Conservation (phyloP, 2,329 filamentous ascomycete species). For the Fusarium sp. region DNA sequence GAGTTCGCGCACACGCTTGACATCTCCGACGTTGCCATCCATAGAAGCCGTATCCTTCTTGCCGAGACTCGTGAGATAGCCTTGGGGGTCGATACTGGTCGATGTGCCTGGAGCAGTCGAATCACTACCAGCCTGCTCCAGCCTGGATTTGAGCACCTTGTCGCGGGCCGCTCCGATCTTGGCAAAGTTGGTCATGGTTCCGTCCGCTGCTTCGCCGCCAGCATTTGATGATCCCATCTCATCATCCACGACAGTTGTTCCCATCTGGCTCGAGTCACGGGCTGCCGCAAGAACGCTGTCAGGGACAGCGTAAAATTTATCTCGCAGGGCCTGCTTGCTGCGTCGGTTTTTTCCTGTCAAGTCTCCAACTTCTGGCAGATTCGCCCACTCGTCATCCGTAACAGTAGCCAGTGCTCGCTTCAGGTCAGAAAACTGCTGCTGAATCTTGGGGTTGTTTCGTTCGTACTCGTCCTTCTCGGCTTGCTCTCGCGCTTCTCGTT, state of each 20-base stretch:
- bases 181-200: conserved; percentile 97
- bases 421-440: conserved; percentile 95
- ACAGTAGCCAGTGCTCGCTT: conserved; percentile 91
- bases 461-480: conserved; percentile 96
- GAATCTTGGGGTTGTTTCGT: conserved; percentile 96
- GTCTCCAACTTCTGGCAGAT: conserved; percentile 93
- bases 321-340: conserved; percentile 82
- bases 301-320: conserved; percentile 94
- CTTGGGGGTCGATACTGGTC: conserved; percentile 93
- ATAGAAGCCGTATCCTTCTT: conserved; percentile 83
- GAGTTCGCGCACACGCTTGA: conserved; percentile 90
- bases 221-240: conserved; percentile 59
- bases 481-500: conserved; percentile 95
- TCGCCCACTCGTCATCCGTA: conserved; percentile 96
- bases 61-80: conserved; percentile 91
- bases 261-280: conserved; percentile 81
- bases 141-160: conserved; percentile 92
- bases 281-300: conserved; percentile 94
- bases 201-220: conserved; percentile 69
- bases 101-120: conserved; percentile 79
- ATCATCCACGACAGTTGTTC: conserved; percentile 89
- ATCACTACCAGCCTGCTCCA: conserved; percentile 83
- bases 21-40: conserved; percentile 89
- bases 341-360: conserved; percentile 93
- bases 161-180: conserved; percentile 96